A percentile compares a stretch with the other conserved stretches of the same genome.
phyloP scores from a whole-genome alignment of 2,329 filamentous ascomycete genomes.

The Colletotrichum echinochloae region DNA sequence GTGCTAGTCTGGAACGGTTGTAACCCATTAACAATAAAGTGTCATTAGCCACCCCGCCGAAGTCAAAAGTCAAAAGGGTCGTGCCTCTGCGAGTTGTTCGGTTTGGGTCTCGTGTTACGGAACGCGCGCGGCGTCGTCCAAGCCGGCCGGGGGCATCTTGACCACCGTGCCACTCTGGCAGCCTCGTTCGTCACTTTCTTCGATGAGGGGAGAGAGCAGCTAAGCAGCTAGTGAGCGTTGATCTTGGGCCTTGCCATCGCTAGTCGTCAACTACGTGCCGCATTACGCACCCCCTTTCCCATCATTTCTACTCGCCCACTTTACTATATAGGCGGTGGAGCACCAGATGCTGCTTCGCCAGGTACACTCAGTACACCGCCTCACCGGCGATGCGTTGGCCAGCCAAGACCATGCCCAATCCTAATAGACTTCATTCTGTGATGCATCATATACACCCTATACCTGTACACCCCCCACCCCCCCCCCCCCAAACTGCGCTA shows the following conservation, averaged over 20 bases:
- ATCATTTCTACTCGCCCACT: not conserved
- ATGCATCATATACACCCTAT: constrained; percentile 12
- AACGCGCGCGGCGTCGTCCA: not conserved
- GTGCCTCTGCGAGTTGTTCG: not conserved
- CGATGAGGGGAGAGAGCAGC: too few relatives aligned
- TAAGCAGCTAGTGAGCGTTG: not conserved
- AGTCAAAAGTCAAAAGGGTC: not conserved
- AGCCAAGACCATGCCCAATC: not conserved
- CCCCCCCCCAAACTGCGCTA: too few relatives aligned
- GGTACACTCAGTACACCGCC: too few relatives aligned
- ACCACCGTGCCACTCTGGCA: not conserved
- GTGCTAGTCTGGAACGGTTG: too few relatives aligned
- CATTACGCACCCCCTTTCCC: not conserved
- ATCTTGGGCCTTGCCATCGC: not conserved
- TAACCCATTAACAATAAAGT: too few relatives aligned
- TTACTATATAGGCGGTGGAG: not conserved
- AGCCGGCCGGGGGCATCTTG: not conserved
- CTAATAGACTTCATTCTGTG: constrained; percentile 15
- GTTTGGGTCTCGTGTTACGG: not conserved
- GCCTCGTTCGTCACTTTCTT: not conserved
- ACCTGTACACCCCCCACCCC: not conserved
- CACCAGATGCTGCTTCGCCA: not conserved
- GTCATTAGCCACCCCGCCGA: not conserved
- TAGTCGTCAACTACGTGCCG: not conserved
- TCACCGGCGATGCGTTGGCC: not conserved